Percentiles rank a stretch among this genome's conserved stretches.
phyloP scores from a whole-genome alignment of 495 filamentous ascomycete genomes.

The Filosporella fistucella region DNA sequence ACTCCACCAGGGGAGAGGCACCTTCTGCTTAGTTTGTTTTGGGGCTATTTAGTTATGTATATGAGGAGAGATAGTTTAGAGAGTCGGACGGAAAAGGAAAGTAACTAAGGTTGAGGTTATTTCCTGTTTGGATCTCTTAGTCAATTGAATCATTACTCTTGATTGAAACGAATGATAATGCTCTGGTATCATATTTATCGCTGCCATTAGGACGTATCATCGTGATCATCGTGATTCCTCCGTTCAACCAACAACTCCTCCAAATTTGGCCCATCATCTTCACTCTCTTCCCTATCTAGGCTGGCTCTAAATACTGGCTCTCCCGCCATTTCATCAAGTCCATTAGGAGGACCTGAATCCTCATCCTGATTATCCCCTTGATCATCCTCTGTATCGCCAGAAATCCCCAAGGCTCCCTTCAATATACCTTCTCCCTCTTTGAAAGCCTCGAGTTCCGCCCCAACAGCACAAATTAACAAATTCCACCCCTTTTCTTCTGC shows the following conservation, averaged over 20 bases:
- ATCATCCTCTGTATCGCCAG: not conserved
- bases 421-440: constrained; percentile 64
- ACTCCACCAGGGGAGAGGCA: too few species aligned
- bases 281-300: constrained; percentile 14
- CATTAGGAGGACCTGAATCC: not conserved
- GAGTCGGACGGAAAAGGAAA: too few species aligned
- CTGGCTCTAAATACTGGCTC: not conserved
- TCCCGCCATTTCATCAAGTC: constrained; percentile 2
- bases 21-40: too few species aligned
- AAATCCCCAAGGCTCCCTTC: constrained; percentile 25
- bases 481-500: constrained; percentile 75
- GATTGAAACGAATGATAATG: too few species aligned
- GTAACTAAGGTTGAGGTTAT: too few species aligned
- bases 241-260: constrained; percentile 21
- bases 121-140: too few species aligned
- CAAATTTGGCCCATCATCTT: constrained; percentile 22
- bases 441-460: constrained; percentile 84
- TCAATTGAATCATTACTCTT: too few species aligned
- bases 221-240: too few species aligned
- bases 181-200: too few species aligned
- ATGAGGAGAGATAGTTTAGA: too few species aligned
- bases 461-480: constrained; percentile 79
- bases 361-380: not conserved
- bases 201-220: too few species aligned
- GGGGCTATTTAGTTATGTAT: too few species aligned